A percentile compares a stretch with the other conserved stretches of the same genome.
These are phyloP conservation scores for Sarocladium kiliense DNA, from an alignment of 2,329 filamentous ascomycete genomes.

Conservation along the genomic window DNA sequence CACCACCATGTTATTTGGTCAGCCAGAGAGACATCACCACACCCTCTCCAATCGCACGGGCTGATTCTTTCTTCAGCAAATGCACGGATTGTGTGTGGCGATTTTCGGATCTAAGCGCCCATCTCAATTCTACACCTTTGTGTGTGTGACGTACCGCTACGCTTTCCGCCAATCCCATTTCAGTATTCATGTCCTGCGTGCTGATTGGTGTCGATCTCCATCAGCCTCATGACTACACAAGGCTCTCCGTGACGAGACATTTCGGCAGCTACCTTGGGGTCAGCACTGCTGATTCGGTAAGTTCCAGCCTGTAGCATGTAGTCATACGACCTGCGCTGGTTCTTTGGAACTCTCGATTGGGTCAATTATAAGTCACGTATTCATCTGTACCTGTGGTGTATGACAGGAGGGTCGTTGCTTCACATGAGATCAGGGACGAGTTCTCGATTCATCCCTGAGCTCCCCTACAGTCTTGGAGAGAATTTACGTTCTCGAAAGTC, in stretches of 20 bases:
- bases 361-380: too few relatives aligned
- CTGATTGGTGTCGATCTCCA: conserved; percentile 3
- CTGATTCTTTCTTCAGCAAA: conserved; percentile 1
- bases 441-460: too few relatives aligned
- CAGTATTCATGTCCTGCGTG: neutral
- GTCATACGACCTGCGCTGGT: neutral
- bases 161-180: neutral
- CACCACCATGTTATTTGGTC: too few relatives aligned
- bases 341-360: neutral
- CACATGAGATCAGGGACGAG: too few relatives aligned
- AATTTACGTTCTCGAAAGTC: too few relatives aligned
- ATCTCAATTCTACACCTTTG: neutral
- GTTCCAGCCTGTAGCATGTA: neutral
- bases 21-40: too few relatives aligned
- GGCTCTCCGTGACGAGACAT: neutral
- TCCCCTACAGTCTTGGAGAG: too few relatives aligned
- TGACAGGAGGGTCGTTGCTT: too few relatives aligned
- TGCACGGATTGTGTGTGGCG: neutral
- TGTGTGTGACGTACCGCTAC: neutral
- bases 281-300: neutral
- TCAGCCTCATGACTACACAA: neutral
- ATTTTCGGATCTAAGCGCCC: neutral
- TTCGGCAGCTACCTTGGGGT: neutral
- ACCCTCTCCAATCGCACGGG: neutral
- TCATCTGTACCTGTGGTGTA: too few relatives aligned